A percentile compares a stretch with the other conserved stretches of the same genome.
Evolutionary conservation across 768 basidiomycete genomes (phyloP).

Genomic region (Galerina sulciceps): DNA sequence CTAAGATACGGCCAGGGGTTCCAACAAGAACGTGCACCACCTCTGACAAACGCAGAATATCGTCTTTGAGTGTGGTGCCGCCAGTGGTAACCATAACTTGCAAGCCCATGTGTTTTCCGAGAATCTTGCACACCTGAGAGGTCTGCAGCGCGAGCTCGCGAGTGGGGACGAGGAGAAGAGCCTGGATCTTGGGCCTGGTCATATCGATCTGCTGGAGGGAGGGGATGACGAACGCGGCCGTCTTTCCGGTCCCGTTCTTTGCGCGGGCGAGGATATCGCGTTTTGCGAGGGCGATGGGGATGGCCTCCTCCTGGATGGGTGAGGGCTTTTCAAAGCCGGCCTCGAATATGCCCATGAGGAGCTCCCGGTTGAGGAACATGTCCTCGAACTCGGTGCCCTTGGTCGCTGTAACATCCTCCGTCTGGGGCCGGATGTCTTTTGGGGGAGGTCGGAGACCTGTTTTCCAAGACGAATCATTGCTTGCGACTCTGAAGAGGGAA

Average conservation of each 20-base stretch:
- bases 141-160: constrained; percentile 98
- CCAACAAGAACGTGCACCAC: constrained; percentile 95
- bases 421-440: constrained; percentile 94
- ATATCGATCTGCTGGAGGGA: constrained; percentile 92
- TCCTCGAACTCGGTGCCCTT: constrained; percentile 97
- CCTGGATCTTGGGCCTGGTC: constrained; percentile 87
- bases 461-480: constrained; percentile 65
- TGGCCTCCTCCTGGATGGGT: constrained; percentile 99
- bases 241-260: constrained; percentile 98
- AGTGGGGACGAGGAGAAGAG: constrained; percentile 96
- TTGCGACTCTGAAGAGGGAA: constrained; percentile 33
- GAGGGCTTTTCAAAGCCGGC: constrained; percentile 97
- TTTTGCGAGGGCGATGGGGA: constrained; percentile 90
- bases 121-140: constrained; percentile 96
- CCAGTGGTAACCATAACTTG: constrained; percentile 99
- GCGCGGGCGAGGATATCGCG: constrained; percentile 95
- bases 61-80: constrained; percentile 97
- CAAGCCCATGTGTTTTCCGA: constrained; percentile 93
- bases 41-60: constrained; percentile 91
- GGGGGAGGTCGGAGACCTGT: constrained; percentile 79
- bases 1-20: constrained; percentile 94
- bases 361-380: constrained; percentile 88
- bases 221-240: constrained; percentile 98
- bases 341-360: constrained; percentile 99
- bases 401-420: constrained; percentile 94